Conservation (phyloP, 495 filamentous ascomycete species). For the Polyplosphaeria fusca region DNA sequence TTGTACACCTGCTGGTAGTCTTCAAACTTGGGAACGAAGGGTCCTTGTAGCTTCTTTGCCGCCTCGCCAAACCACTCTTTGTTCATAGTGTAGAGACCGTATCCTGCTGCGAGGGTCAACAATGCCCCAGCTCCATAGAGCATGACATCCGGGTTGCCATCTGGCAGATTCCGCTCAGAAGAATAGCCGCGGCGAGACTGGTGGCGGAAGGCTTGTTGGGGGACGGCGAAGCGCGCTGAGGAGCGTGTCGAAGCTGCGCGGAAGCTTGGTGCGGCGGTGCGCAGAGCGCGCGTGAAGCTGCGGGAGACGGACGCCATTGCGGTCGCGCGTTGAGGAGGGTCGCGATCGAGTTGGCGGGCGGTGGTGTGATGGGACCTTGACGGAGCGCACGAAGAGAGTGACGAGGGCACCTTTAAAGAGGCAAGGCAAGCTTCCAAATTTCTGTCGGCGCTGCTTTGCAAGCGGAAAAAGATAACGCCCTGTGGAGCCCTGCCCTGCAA, state of each 20-base stretch:
- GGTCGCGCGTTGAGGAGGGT: too few relatives aligned
- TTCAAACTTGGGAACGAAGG: conserved; percentile 70
- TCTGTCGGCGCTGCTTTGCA: too few relatives aligned
- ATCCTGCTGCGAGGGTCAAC: conserved; percentile 60
- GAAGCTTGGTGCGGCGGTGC: conserved; percentile 25
- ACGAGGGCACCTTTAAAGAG: too few relatives aligned
- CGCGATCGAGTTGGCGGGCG: too few relatives aligned
- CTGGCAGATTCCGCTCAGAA: neutral
- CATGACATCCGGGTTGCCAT: conserved; percentile 29
- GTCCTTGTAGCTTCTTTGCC: conserved; percentile 37
- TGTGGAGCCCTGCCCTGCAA: too few relatives aligned
- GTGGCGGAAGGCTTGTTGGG: conserved; percentile 18
- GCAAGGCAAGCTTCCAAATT: too few relatives aligned
- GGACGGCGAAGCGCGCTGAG: conserved; percentile 16
- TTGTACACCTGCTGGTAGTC: conserved; percentile 98
- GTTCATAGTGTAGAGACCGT: conserved; percentile 66
- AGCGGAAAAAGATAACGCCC: too few relatives aligned
- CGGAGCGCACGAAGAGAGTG: too few relatives aligned
- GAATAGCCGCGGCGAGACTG: conserved; percentile 27
- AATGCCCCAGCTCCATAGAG: conserved; percentile 56
- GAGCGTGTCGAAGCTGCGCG: conserved; percentile 15
- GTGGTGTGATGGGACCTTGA: neutral
- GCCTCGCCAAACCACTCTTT: conserved; percentile 36
- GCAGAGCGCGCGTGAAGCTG: conserved; percentile 28
- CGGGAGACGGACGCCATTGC: conserved; percentile 29